phyloP scores from a whole-genome alignment of 306 rosid genomes.

The Rosa chinensis region DNA sequence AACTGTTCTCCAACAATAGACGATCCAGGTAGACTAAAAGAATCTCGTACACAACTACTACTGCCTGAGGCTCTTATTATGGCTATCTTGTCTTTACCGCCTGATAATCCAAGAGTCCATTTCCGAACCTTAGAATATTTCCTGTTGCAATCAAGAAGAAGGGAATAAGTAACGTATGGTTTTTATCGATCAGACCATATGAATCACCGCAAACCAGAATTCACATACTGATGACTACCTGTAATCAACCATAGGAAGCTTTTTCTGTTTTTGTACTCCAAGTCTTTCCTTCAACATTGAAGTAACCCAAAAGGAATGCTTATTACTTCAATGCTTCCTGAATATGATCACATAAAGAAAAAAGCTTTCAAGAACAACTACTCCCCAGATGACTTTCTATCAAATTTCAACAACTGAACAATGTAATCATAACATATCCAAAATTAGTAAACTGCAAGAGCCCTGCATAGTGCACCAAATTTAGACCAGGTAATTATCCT shows the following conservation, averaged over 20 bases:
- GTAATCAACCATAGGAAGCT: constrained; percentile 68
- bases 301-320: constrained; percentile 54
- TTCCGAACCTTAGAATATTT: too few relatives aligned
- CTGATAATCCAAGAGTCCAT: too few relatives aligned
- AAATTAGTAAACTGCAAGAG: background rate
- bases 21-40: too few relatives aligned
- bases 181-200: background rate
- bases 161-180: background rate
- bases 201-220: background rate
- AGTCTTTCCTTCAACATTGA: constrained; percentile 72
- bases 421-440: background rate
- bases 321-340: constrained; percentile 19
- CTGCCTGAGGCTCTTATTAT: too few relatives aligned
- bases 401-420: constrained; percentile 17
- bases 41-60: too few relatives aligned
- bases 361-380: constrained; percentile 8
- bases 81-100: too few relatives aligned
- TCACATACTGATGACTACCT: constrained; percentile 42
- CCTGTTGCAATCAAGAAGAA: too few relatives aligned
- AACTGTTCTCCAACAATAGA: too few relatives aligned
- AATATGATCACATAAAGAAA: constrained; percentile 4
- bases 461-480: background rate
- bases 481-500: background rate
- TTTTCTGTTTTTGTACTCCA: constrained; percentile 51
- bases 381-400: background rate